phyloP scores from a whole-genome alignment of 208 protist species.

The Trypanosoma melophagium region DNA sequence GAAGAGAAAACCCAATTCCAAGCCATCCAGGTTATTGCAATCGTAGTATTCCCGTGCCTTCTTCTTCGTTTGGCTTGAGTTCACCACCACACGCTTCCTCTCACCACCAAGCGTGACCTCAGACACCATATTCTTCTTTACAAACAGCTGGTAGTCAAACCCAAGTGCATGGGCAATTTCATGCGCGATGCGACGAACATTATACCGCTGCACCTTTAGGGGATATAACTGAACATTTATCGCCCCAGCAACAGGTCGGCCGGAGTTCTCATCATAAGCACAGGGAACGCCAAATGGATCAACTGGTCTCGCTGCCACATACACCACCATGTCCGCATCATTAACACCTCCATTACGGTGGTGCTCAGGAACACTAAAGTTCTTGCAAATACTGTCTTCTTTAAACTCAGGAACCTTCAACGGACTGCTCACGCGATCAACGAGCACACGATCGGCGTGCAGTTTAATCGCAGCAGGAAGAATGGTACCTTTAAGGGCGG shows the following conservation, averaged over 20 bases:
- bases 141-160: neutral
- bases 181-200: conserved; percentile 52
- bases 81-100: conserved; percentile 12
- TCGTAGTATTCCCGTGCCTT: conserved; percentile 15
- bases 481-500: neutral
- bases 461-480: conserved; percentile 16
- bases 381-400: neutral
- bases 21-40: conserved; percentile 12
- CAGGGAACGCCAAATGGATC: conserved; percentile 36
- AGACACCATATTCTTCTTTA: neutral
- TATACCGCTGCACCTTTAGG: conserved; percentile 20
- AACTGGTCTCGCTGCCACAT: conserved; percentile 17
- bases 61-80: conserved; percentile 5
- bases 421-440: neutral
- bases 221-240: conserved; percentile 40
- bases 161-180: conserved; percentile 75
- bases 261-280: conserved; percentile 4
- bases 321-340: conserved; percentile 22
- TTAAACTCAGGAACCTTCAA: neutral
- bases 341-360: conserved; percentile 9
- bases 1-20: conserved; percentile 30
- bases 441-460: conserved; percentile 13
- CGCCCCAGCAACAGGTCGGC: conserved; percentile 37
- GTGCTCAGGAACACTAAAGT: conserved; percentile 12
- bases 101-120: neutral